A percentile compares a stretch with the other conserved stretches of the same genome.
phyloP scores from a whole-genome alignment of 768 basidiomycete genomes.

The Kwoniella europaea region DNA sequence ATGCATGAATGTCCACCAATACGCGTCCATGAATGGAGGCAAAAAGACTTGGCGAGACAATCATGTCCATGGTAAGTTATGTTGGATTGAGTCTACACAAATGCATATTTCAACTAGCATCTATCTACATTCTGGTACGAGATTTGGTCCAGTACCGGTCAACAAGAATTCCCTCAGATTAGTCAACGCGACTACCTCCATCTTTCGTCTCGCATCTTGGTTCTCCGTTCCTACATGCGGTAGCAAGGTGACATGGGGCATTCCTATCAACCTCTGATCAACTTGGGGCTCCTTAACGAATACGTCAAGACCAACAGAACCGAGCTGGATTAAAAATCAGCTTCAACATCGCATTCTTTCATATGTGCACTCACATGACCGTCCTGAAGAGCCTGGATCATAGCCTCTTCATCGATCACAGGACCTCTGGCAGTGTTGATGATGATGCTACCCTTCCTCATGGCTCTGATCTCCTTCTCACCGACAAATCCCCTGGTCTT shows the following conservation, averaged over 20 bases:
- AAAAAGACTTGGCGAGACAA: too few relatives aligned
- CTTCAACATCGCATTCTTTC: too few relatives aligned
- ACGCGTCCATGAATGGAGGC: too few relatives aligned
- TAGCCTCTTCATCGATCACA: constrained; percentile 70
- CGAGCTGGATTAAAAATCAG: constrained; percentile 72
- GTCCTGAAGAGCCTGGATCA: too few relatives aligned
- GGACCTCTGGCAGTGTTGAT: constrained; percentile 88
- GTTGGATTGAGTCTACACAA: background rate
- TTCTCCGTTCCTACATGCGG: constrained; percentile 83
- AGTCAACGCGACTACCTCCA: constrained; percentile 53
- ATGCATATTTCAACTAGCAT: background rate
- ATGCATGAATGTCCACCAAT: background rate
- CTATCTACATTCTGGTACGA: constrained; percentile 65
- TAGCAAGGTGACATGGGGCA: constrained; percentile 78
- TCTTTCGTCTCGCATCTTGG: constrained; percentile 30
- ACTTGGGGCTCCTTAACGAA: constrained; percentile 82
- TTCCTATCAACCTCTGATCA: constrained; percentile 75
- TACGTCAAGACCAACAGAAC: constrained; percentile 80
- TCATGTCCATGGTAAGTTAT: too few relatives aligned
- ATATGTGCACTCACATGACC: constrained; percentile 62
- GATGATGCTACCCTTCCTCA: constrained; percentile 75
- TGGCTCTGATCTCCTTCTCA: constrained; percentile 71
- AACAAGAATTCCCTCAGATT: constrained; percentile 75
- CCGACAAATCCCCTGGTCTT: constrained; percentile 72
- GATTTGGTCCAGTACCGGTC: constrained; percentile 69